Base-by-base conservation (phyloP, 106 monocot genomes). In the Phalaenopsis aphrodite region DNA sequence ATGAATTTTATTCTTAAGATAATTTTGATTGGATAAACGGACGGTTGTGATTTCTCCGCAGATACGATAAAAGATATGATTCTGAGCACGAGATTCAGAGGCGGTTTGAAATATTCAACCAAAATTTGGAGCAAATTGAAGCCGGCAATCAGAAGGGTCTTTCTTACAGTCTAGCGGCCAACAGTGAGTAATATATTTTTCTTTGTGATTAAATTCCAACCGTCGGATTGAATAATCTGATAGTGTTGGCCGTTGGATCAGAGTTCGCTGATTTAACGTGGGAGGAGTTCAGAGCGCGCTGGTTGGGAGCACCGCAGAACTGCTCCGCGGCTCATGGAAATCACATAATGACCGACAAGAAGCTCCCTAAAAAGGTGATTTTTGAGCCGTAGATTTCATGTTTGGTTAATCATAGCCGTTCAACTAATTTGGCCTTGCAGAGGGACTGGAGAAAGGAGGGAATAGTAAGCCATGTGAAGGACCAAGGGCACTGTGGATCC, bases 401-500 rank as follows among this genome's bases (percentile, higher is more conserved):
- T 23, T 65, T 5, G 23, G 9, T 65, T 24, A 7, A n/a, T 45
- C 74, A 11, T 45, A 39, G 16, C 74, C 16, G 18, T 8, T n/a
- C 14, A 36, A 24, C 39, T 69, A 5, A 3, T 39, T 39, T 39
- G 38, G 38, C 10, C 36, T 69, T 90, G 83, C 86, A 98, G 97
- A 98, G 89, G 91, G 94, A 98, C 64, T 98, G 97, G 97, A 92
- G 97, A 84, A 85, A 94, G 66, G 89, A 85, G 21, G 90, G 90
- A 15, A 98, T 98, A 58, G 94, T 98, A 71, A 98, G 97, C 85
- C 94, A 89, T 2, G 97, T 98, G 77, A 98, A 98, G 81, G 57
- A 94, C 78, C 97, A 98, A 66, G 94, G 92, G 3, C 9, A 41
- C 55, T 98, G 97, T 77, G 97, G 97, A 42, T 98, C 97, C 47